Conservation (phyloP, 768 basidiomycete genomes). For the Thelephora ganbajun region DNA sequence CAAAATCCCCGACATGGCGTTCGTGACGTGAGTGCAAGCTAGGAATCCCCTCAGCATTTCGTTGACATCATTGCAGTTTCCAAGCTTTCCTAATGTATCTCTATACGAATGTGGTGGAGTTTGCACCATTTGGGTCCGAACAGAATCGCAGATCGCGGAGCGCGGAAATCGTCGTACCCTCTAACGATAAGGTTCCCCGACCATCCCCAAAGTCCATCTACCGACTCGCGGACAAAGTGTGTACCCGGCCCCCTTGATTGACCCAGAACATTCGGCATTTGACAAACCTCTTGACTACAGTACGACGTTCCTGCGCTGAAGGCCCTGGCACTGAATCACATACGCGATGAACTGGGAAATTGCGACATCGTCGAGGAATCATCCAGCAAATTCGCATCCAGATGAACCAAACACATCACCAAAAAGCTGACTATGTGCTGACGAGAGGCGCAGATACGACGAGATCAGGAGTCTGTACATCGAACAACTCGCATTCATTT, state of each 20-base stretch:
- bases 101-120: constrained; percentile 6
- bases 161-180: background rate
- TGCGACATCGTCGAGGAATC: too few species aligned
- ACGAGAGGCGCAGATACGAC: too few species aligned
- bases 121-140: constrained; percentile 8
- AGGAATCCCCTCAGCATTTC: too few species aligned
- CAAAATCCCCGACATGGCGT: background rate
- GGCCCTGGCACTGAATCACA: too few species aligned
- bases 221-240: constrained; percentile 25
- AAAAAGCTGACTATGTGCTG: too few species aligned
- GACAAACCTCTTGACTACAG: too few species aligned
- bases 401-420: too few species aligned
- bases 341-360: too few species aligned
- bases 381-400: too few species aligned
- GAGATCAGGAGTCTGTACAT: background rate
- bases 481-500: background rate
- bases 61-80: constrained; percentile 1
- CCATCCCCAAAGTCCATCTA: constrained; percentile 34
- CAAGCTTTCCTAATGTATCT: constrained; percentile 11
- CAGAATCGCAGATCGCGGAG: background rate
- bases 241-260: background rate
- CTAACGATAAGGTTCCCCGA: background rate
- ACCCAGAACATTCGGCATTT: too few species aligned
- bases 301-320: too few species aligned
- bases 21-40: background rate